These are phyloP conservation scores for Fusarium anguioides DNA, from an alignment of 2,329 filamentous ascomycete species.

Conservation along the genomic window DNA sequence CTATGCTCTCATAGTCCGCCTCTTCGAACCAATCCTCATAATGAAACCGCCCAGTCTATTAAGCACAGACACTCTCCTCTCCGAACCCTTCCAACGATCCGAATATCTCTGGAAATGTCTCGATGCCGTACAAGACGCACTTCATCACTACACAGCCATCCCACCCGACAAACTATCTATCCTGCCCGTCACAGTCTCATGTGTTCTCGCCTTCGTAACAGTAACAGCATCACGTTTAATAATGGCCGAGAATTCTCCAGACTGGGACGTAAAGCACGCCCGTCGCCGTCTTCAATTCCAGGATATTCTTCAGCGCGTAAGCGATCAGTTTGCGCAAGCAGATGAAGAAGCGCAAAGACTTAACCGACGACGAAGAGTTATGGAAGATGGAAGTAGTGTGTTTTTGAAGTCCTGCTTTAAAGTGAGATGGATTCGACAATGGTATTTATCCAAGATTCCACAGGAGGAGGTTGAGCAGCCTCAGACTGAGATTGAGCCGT, in stretches of 20 bases:
- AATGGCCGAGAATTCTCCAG: conserved; percentile 48
- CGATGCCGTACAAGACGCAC: conserved; percentile 43
- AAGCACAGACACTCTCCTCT: conserved; percentile 20
- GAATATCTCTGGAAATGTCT: conserved; percentile 54
- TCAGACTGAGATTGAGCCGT: conserved; percentile 6
- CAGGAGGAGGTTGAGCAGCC: conserved; percentile 26
- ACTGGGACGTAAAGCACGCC: conserved; percentile 52
- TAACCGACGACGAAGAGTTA: conserved; percentile 41
- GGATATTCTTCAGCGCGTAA: conserved; percentile 41
- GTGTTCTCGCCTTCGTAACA: conserved; percentile 50
- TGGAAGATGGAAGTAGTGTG: conserved; percentile 48
- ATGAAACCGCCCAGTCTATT: conserved; percentile 38
- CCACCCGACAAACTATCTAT: conserved; percentile 43
- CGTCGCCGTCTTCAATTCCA: conserved; percentile 51
- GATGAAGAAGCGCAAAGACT: conserved; percentile 42
- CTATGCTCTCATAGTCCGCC: conserved; percentile 47
- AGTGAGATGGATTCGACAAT: conserved; percentile 55
- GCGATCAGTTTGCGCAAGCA: conserved; percentile 48
- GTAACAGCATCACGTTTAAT: conserved; percentile 52
- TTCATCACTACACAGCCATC: conserved; percentile 43
- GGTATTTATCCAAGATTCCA: conserved; percentile 48
- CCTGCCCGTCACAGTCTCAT: conserved; percentile 47
- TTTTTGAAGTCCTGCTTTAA: conserved; percentile 51
- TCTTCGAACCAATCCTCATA: conserved; percentile 54
- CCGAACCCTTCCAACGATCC: conserved; percentile 46